These are phyloP conservation scores for Malus hybrid DNA, from an alignment of 331 rosid species.

Conservation along the genomic window DNA sequence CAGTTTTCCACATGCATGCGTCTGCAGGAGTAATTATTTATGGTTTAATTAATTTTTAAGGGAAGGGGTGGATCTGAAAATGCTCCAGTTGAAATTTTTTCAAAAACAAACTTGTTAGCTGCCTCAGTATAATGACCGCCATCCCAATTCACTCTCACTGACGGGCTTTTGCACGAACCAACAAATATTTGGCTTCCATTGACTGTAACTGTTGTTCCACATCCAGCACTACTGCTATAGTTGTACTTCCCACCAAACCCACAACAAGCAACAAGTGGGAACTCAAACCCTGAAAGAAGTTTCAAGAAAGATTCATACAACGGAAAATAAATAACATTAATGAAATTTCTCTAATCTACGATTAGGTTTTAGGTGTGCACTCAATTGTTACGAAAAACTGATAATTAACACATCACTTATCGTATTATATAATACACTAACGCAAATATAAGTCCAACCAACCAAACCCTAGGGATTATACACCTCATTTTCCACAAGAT, in stretches of 20 bases:
- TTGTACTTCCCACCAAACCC: conserved; percentile 52
- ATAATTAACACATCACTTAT: neutral
- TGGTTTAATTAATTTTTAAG: neutral
- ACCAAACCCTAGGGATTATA: no score
- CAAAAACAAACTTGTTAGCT: conserved; percentile 32
- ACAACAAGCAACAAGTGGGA: conserved; percentile 41
- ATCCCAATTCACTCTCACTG: conserved; percentile 39
- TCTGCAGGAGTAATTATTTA: neutral
- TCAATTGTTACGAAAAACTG: neutral
- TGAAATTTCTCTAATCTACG: no score
- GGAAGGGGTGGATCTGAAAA: conserved; percentile 42
- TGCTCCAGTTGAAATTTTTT: conserved; percentile 31
- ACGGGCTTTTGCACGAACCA: conserved; percentile 27
- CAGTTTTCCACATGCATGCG: neutral
- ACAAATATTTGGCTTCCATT: conserved; percentile 24
- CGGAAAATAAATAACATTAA: no score
- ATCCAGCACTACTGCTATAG: neutral
- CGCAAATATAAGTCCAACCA: no score
- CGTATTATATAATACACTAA: no score
- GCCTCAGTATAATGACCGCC: conserved; percentile 49
- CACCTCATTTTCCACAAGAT: no score
- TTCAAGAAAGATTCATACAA: neutral
- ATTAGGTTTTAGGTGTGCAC: neutral
- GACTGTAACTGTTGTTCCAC: conserved; percentile 18
- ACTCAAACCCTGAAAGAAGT: conserved; percentile 36